phyloP scores from a whole-genome alignment of 2,329 filamentous ascomycete genomes.

The Sporothrix brunneoviolacea region DNA sequence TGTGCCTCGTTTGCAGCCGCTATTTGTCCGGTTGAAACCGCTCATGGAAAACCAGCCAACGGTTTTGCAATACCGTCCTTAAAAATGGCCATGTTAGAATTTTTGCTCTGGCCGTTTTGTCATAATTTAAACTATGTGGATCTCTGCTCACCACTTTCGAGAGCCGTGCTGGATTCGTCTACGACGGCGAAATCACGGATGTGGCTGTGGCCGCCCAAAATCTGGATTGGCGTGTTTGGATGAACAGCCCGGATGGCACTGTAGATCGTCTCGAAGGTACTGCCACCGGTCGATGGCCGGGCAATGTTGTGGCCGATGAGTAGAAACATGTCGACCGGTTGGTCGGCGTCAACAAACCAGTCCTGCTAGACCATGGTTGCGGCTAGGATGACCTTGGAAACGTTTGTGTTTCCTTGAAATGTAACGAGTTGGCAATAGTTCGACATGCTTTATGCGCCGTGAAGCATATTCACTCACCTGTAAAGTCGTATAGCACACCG shows the following conservation, averaged over 20 bases:
- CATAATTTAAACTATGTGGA: too few species aligned
- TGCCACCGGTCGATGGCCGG: constrained; percentile 35
- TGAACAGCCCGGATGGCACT: constrained; percentile 51
- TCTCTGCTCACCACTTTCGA: constrained; percentile 59
- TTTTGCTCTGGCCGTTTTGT: too few species aligned
- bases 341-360: constrained; percentile 52
- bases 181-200: constrained; percentile 59
- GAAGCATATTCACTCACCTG: too few species aligned
- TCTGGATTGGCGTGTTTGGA: constrained; percentile 54
- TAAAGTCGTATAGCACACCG: constrained; percentile 41
- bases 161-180: constrained; percentile 52
- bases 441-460: too few species aligned
- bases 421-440: too few species aligned
- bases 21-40: constrained; percentile 45
- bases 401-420: constrained; percentile 59
- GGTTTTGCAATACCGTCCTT: constrained; percentile 64
- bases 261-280: constrained; percentile 41
- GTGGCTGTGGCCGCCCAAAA: constrained; percentile 59
- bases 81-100: too few species aligned
- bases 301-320: constrained; percentile 59
- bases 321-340: constrained; percentile 58
- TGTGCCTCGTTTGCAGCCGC: constrained; percentile 31
- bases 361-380: constrained; percentile 42
- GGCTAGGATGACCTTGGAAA: constrained; percentile 52
- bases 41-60: constrained; percentile 60